Evolutionary conservation across 768 basidiomycete genomes (phyloP), one percentile per base, ranked within the genome.

Genomic region (Suillus subaureus): DNA sequence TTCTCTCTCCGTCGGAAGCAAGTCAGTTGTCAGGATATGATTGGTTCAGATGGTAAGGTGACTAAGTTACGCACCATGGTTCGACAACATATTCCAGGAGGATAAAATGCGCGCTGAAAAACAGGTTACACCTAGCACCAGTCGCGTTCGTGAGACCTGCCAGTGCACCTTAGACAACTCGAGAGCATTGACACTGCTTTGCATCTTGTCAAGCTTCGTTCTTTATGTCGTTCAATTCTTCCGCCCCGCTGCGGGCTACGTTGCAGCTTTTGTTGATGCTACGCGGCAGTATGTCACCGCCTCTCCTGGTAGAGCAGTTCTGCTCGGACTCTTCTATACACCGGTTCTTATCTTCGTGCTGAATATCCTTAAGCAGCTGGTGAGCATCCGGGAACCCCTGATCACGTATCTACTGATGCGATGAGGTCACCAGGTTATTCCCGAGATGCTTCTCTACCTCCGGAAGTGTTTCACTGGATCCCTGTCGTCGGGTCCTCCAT

Each of bases 401-500:
- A 11, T 8, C 39, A 62, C 35, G 23, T 47, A 3, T 15, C n/a
- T 15, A n/a, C 52, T 69, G 21, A 69, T 61, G 12, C 54, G 40
- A 47, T n/a, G n/a, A n/a, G 40, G 16, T 52, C 60, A n/a, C 62
- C 66, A 94, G 93, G 68, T 90, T 61, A 70, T 88, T 42, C 93
- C 12, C 84, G 84, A 66, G 85, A 89, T 74, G 82, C 87, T 26
- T 87, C 87, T 21, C 79, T 89, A 52, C 97, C 97, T 2, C 97
- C 97, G 0, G 81, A 91, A 47, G 94, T 99, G 23, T 99, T 98
- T 81, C 94, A 98, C 75, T 89, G 90, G 83, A 78, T 99, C 52
- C 97, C 97, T 8, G 83, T 92, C 73, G 77, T 99, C 68, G 97
- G 97, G 28, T 97, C 96, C 37, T 92, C 96, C 0, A 84, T 93